Percentiles rank a stretch among this genome's conserved stretches.
These are phyloP conservation scores for Fusarium transvaalense DNA, from an alignment of 2,329 filamentous ascomycete genomes.

Conservation along the genomic window DNA sequence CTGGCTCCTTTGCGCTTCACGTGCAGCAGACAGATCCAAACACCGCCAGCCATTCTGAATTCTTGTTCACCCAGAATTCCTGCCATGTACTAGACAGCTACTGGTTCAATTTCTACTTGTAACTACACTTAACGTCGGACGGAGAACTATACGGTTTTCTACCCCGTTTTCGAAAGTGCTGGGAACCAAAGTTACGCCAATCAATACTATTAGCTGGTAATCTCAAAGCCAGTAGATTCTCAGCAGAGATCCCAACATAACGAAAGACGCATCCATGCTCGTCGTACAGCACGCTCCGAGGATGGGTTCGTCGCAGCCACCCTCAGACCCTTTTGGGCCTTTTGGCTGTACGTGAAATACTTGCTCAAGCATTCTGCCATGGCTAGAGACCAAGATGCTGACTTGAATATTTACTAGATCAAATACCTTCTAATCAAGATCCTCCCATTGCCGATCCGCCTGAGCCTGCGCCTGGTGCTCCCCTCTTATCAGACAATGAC, in stretches of 20 bases:
- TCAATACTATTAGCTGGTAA: slow-evolving; percentile 8
- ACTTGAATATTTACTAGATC: slow-evolving; percentile 56
- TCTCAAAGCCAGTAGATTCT: slow-evolving; percentile 5
- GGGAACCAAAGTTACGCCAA: not conserved
- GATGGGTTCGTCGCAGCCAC: slow-evolving; percentile 71
- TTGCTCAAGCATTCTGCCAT: not conserved
- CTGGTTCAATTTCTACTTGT: not conserved
- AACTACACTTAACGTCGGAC: slow-evolving; percentile 21
- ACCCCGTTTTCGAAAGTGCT: not conserved
- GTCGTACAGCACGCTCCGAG: slow-evolving; percentile 65
- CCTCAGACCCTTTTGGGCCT: slow-evolving; percentile 65
- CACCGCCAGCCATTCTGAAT: not conserved
- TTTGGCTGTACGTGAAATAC: slow-evolving; percentile 73
- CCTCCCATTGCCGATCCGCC: slow-evolving; percentile 67
- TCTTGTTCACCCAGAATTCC: not conserved
- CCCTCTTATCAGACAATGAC: slow-evolving; percentile 73
- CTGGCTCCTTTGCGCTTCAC: slow-evolving; percentile 5
- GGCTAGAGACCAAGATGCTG: slow-evolving; percentile 36
- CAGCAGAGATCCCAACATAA: slow-evolving; percentile 20
- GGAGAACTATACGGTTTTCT: not conserved
- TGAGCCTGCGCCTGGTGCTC: slow-evolving; percentile 72
- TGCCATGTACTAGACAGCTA: slow-evolving; percentile 13
- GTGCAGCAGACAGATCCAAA: slow-evolving; percentile 7
- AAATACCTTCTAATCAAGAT: slow-evolving; percentile 59
- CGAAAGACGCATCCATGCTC: slow-evolving; percentile 66